Evolutionary conservation across 805 yeast genomes (phyloP).

Genomic region (Wickerhamomyces tratensis): DNA sequence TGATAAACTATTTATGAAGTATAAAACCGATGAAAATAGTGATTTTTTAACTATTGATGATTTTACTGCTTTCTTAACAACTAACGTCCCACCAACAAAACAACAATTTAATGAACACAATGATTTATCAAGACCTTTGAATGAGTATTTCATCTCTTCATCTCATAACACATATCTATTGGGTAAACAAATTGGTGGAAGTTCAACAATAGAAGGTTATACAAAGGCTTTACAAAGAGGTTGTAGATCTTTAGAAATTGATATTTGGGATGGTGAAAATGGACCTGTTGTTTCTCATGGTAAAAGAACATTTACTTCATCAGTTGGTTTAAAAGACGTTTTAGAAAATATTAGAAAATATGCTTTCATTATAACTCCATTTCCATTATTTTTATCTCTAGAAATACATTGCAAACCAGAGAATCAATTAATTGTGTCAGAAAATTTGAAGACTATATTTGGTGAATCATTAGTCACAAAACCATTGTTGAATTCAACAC

Average conservation of each 20-base stretch:
- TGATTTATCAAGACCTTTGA: conserved; percentile 56
- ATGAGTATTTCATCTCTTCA: conserved; percentile 82
- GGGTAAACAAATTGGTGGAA: conserved; percentile 84
- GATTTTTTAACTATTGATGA: conserved; percentile 11
- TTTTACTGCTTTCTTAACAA: conserved; percentile 21
- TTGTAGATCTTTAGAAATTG: conserved; percentile 91
- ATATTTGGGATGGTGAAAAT: conserved; percentile 80
- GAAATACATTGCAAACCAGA: conserved; percentile 71
- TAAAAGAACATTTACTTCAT: conserved; percentile 57
- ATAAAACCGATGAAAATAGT: conserved; percentile 16
- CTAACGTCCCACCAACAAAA: conserved; percentile 17
- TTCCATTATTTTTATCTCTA: conserved; percentile 76
- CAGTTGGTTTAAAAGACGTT: conserved; percentile 62
- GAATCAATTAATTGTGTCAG: conserved; percentile 54
- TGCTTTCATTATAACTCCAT: conserved; percentile 82
- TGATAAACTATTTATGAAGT: conserved; percentile 25
- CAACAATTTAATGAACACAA: conserved; percentile 3
- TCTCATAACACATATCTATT: conserved; percentile 89
- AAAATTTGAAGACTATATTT: conserved; percentile 42
- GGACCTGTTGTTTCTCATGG: conserved; percentile 94
- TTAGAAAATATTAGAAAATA: conserved; percentile 67
- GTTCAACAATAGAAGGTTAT: conserved; percentile 84
- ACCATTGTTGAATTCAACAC: conserved; percentile 17
- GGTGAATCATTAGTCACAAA: conserved; percentile 39
- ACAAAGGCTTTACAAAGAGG: conserved; percentile 82